Evolutionary conservation across 768 basidiomycete genomes (phyloP).

Genomic region (Phanerodontia chrysosporium): DNA sequence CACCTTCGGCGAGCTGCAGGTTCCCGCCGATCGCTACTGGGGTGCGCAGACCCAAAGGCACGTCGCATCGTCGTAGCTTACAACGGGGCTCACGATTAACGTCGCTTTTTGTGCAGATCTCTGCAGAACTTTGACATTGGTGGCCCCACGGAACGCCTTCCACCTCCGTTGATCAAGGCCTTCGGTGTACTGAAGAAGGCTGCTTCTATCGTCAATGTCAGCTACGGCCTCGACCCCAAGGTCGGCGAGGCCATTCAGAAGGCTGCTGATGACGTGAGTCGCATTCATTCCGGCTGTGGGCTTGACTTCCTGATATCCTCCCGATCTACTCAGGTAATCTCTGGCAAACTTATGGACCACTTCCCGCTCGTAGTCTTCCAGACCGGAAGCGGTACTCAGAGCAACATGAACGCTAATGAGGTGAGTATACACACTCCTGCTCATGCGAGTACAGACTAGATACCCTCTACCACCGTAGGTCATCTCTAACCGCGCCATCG

Average conservation of each 20-base stretch:
- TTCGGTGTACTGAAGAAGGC: conserved; percentile 98
- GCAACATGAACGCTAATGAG: conserved; percentile 99
- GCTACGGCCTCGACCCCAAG: conserved; percentile 87
- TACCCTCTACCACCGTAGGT: conserved; percentile 45
- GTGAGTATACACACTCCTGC: conserved; percentile 31
- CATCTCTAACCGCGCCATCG: conserved; percentile 97
- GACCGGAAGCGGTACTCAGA: conserved; percentile 97
- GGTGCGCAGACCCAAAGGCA: conserved; percentile 97
- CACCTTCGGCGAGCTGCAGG: conserved; percentile 93
- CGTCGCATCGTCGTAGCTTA: conserved; percentile 11
- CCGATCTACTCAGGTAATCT: conserved; percentile 68
- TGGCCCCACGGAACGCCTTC: conserved; percentile 88
- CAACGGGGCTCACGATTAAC: not conserved
- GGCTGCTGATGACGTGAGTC: conserved; percentile 87
- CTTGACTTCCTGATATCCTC: not conserved
- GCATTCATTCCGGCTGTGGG: not conserved
- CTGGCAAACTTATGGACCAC: conserved; percentile 89
- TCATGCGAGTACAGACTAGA: too few relatives aligned
- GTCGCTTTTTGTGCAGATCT: conserved; percentile 49
- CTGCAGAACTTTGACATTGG: conserved; percentile 99
- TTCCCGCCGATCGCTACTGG: conserved; percentile 89
- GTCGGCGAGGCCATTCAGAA: conserved; percentile 84
- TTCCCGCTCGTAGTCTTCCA: conserved; percentile 99
- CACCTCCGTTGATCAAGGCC: conserved; percentile 93
- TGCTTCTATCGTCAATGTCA: conserved; percentile 83